Conservation (phyloP, 2,329 filamentous ascomycete species). For the Fusarium metavorans region DNA sequence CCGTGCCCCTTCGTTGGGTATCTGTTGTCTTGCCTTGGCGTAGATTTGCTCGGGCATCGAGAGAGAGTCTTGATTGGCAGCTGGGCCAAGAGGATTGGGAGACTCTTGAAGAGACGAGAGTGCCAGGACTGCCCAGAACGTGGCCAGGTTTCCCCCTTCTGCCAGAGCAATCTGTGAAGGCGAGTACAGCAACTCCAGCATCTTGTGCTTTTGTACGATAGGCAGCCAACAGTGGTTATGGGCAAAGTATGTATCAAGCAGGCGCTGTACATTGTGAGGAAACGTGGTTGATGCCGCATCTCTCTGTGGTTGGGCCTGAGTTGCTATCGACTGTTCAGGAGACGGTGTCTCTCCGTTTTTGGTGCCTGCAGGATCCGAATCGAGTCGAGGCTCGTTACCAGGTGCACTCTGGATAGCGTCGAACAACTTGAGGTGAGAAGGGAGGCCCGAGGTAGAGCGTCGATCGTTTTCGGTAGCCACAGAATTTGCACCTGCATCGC, state of each 20-base stretch:
- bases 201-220: constrained; percentile 2
- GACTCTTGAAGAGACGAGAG: not conserved
- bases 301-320: not conserved
- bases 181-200: not conserved
- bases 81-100: not conserved
- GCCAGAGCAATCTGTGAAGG: not conserved
- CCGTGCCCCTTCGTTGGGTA: not conserved
- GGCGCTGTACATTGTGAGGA: not conserved
- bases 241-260: constrained; percentile 1
- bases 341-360: not conserved
- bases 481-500: not conserved
- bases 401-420: not conserved
- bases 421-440: not conserved
- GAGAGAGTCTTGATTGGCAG: not conserved
- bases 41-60: not conserved
- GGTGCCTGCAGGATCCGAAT: not conserved
- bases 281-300: not conserved
- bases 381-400: not conserved
- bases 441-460: not conserved
- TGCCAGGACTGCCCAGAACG: not conserved
- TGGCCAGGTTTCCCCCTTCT: not conserved
- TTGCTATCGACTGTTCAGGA: not conserved
- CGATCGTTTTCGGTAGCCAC: not conserved
- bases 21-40: not conserved
- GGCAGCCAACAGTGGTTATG: constrained; percentile 1